Evolutionary conservation across 2,329 filamentous ascomycete species (phyloP), one percentile per base, ranked within the genome.

Genomic region (Colletotrichum godetiae): DNA sequence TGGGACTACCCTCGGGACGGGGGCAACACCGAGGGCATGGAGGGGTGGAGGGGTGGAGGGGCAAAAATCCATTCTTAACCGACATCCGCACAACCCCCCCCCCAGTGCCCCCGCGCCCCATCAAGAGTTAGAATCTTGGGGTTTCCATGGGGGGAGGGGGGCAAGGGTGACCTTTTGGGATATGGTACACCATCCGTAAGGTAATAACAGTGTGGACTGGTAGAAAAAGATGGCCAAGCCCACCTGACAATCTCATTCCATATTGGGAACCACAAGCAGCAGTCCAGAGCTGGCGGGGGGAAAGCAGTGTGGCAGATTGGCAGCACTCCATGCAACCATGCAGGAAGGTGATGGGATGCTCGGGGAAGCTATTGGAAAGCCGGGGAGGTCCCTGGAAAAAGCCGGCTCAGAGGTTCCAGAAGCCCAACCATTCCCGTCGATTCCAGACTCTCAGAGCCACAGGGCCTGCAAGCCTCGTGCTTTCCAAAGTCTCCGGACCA

Each of bases 41-140:
- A 70, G 69, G 49, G 60, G 60, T 55, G 55, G 67, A 70, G 69
- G 49, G 60, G 60, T 35, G 65, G 35, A 57, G 27, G 55, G 29
- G 49, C 29, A 27, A 37, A 22, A 46, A 29, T 10, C 13, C 29
- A 15, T 22, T 1, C 10, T 31, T 5, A 15, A 15, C n/a, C 53
- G 49, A 65, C n/a, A 29, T 49, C 42, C 19, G 42, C 42, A 49
- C 42, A 49, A 19, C 42, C 15, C 42, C 42, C 7, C 42, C 15
- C 42, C 42, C 7, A n/a, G 42, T 42, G 37, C 13, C 37, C 42
- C 42, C 42, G 15, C 42, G 42, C 19, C 42, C 8, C 42, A 49
- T 22, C 42, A 49, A 49, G 42, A n/a, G n/a, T 22, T 49, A 49
- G 42, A 49, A 49, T 49, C 42, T 49, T 49, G 42, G 42, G 42